Percentiles rank a stretch among this genome's conserved stretches.
These are phyloP conservation scores for Diversispora epigaea DNA, from an alignment of 192 early-diverging fungal genomes.

Conservation along the genomic window DNA sequence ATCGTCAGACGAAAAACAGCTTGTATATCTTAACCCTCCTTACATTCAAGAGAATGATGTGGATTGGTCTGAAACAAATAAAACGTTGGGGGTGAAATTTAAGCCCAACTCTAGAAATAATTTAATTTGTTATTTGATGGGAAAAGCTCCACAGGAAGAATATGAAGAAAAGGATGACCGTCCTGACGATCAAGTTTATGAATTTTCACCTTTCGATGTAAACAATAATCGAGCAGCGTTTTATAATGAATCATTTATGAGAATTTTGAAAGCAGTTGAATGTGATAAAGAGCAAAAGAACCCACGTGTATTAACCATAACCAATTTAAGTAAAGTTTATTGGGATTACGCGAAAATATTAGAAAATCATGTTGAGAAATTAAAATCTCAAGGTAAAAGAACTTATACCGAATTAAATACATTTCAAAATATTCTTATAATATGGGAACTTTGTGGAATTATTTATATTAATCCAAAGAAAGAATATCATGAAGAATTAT, in stretches of 20 bases:
- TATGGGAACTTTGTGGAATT: slow-evolving; percentile 15
- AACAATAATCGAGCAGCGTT: neutral
- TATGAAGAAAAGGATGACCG: neutral
- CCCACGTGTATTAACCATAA: neutral
- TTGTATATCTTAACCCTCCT: neutral
- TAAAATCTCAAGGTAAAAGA: neutral
- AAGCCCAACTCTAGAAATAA: neutral
- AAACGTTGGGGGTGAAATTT: slow-evolving; percentile 4
- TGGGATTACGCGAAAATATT: neutral
- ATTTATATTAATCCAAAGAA: slow-evolving; percentile 4
- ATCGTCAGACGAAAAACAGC: no score
- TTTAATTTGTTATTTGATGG: slow-evolving; percentile 11
- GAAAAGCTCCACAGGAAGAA: slow-evolving; percentile 3
- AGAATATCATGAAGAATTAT: neutral
- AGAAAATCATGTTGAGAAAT: neutral
- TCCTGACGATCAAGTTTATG: slow-evolving; percentile 6
- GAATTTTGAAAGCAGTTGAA: neutral
- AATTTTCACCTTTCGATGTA: neutral
- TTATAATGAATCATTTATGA: slow-evolving; percentile 1
- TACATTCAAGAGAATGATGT: neutral
- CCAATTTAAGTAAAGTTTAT: neutral
- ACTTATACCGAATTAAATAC: neutral
- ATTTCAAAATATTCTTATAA: neutral
- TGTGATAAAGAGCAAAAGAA: neutral
- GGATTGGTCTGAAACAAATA: slow-evolving; percentile 1